phyloP scores from a whole-genome alignment of 2,329 filamentous ascomycete genomes.

The Xenoacremonium recifei region DNA sequence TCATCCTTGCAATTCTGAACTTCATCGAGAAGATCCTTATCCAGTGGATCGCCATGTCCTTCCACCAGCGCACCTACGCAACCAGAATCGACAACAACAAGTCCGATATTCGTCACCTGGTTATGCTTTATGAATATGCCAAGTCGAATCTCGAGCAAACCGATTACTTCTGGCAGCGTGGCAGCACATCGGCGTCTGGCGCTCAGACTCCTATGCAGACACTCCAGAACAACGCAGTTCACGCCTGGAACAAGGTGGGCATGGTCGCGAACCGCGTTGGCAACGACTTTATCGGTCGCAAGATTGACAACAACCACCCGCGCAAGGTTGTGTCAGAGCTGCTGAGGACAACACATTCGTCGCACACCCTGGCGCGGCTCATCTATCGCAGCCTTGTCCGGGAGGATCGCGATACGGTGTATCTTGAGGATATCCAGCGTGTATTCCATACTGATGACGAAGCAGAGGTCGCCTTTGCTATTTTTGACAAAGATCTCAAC shows the following conservation, averaged over 20 bases:
- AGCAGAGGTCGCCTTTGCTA: slow-evolving; percentile 81
- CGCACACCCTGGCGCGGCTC: slow-evolving; percentile 82
- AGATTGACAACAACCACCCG: slow-evolving; percentile 71
- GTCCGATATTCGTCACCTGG: slow-evolving; percentile 69
- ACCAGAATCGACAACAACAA: slow-evolving; percentile 92
- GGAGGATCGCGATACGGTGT: slow-evolving; percentile 73
- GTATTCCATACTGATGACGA: slow-evolving; percentile 84
- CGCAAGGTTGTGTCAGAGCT: slow-evolving; percentile 81
- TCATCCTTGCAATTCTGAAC: slow-evolving; percentile 77
- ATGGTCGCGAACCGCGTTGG: slow-evolving; percentile 83
- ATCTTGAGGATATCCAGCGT: slow-evolving; percentile 71
- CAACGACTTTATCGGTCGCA: slow-evolving; percentile 85
- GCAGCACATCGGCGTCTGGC: slow-evolving; percentile 50
- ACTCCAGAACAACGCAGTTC: slow-evolving; percentile 72
- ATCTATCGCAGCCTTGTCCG: slow-evolving; percentile 82
- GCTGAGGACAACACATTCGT: slow-evolving; percentile 67
- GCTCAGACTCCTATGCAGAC: slow-evolving; percentile 71
- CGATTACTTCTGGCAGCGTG: slow-evolving; percentile 48
- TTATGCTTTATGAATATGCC: slow-evolving; percentile 64
- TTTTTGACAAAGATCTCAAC: slow-evolving; percentile 97
- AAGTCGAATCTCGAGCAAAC: slow-evolving; percentile 67
- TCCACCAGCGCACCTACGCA: slow-evolving; percentile 87
- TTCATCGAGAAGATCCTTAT: slow-evolving; percentile 91
- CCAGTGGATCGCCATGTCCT: slow-evolving; percentile 90
- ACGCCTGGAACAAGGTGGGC: slow-evolving; percentile 76